Conservation (phyloP, 148 eudicot genomes). For the Rheum nobile region DNA sequence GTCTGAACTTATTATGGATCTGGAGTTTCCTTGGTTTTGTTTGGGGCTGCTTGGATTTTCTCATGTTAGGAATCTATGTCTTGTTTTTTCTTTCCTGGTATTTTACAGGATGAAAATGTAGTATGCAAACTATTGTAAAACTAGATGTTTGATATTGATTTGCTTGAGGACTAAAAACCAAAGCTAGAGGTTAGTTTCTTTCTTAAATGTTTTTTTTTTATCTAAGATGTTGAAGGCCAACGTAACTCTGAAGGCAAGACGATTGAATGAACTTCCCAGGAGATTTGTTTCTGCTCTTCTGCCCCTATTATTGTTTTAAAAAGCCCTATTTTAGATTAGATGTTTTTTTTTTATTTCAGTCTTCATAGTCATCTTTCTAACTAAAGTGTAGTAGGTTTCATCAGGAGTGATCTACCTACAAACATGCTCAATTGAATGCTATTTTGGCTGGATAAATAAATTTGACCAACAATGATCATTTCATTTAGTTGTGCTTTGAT, state of each 20-base stretch:
- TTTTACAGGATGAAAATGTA: no score
- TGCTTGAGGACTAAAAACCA: constrained; percentile 40
- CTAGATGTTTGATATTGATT: constrained; percentile 46
- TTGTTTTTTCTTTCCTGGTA: no score
- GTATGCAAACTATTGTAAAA: no score
- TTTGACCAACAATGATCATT: not conserved
- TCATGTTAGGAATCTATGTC: no score
- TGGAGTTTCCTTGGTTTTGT: no score
- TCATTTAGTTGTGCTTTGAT: not conserved
- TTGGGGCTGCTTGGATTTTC: no score
- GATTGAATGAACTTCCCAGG: constrained; percentile 91
- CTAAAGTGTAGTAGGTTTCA: not conserved
- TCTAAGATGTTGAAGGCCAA: constrained; percentile 66
- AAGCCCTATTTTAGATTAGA: not conserved
- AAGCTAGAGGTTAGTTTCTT: constrained; percentile 55
- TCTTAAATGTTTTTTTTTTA: not conserved
- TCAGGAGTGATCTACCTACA: not conserved
- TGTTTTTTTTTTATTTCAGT: not conserved
- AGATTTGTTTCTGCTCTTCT: constrained; percentile 29
- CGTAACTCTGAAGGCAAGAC: constrained; percentile 93
- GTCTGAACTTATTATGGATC: no score
- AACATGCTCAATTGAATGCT: not conserved
- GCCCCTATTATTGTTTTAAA: not conserved
- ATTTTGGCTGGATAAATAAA: not conserved
- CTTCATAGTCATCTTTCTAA: not conserved